These are phyloP conservation scores for Salix caprea DNA, from an alignment of 345 rosid genomes.

Conservation along the genomic window DNA sequence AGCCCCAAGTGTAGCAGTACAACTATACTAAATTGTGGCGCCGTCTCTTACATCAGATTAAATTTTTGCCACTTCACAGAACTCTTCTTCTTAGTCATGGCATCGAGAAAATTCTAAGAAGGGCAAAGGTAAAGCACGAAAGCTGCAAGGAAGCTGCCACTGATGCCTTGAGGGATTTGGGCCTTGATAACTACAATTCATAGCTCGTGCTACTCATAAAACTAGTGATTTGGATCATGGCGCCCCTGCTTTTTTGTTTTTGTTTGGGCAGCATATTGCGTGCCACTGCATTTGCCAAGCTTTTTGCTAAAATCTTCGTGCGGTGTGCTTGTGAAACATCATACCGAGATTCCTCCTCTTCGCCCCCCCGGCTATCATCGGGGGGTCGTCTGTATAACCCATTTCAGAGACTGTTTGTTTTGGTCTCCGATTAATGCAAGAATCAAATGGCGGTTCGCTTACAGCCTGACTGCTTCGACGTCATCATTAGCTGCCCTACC, in stretches of 20 bases:
- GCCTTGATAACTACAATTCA: constrained; percentile 70
- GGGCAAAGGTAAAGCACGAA: constrained; percentile 66
- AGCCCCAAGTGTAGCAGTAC: neutral
- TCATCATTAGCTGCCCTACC: neutral
- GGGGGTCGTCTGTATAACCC: neutral
- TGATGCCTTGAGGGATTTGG: constrained; percentile 89
- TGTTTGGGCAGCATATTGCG: neutral
- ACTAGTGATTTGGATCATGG: too few relatives aligned
- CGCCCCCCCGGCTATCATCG: neutral
- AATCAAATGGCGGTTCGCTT: neutral
- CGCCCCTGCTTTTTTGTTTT: neutral
- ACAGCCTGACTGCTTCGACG: neutral
- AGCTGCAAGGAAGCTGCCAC: constrained; percentile 72
- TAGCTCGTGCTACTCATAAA: constrained; percentile 12
- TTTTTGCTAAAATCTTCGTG: neutral
- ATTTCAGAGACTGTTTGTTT: neutral
- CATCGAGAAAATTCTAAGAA: constrained; percentile 63
- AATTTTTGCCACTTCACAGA: constrained; percentile 35
- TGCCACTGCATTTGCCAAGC: too few relatives aligned
- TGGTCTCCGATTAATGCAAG: neutral
- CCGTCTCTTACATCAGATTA: neutral
- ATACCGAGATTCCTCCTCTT: neutral
- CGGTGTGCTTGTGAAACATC: neutral
- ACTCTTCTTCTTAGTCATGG: constrained; percentile 61
- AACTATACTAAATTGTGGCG: neutral